phyloP scores from a whole-genome alignment of 257 asterid genomes.

The Solanum etuberosum region DNA sequence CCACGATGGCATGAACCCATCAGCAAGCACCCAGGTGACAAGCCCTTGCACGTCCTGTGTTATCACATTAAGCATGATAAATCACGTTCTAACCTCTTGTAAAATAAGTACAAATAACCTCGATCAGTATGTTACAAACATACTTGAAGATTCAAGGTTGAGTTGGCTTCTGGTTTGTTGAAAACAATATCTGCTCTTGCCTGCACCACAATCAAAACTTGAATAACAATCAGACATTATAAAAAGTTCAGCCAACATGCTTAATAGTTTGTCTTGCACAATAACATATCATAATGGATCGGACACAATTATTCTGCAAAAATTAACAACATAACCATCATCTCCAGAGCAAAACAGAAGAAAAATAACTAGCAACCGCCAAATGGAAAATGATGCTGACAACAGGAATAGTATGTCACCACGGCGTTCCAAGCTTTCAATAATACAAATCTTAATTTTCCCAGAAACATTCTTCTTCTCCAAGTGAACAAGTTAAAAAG shows the following conservation, averaged over 20 bases:
- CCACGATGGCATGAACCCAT: slow-evolving; percentile 97
- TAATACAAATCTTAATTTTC: background rate
- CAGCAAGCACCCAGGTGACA: slow-evolving; percentile 93
- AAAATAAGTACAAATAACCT: background rate
- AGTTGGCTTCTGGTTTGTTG: slow-evolving; percentile 59
- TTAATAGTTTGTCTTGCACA: background rate
- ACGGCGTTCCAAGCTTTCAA: background rate
- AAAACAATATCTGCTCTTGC: slow-evolving; percentile 65
- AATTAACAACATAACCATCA: background rate
- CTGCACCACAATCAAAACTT: slow-evolving; percentile 33
- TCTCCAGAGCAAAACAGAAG: background rate
- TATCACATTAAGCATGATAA: slow-evolving; percentile 5
- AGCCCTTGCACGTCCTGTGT: slow-evolving; percentile 88
- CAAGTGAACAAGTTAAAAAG: background rate
- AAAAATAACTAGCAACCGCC: background rate
- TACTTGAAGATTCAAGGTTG: slow-evolving; percentile 70
- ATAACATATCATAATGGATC: background rate
- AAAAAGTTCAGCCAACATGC: background rate
- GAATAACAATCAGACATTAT: background rate
- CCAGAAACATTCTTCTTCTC: background rate
- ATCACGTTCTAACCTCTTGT: background rate
- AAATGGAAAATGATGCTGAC: background rate
- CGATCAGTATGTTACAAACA: background rate
- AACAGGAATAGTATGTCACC: background rate
- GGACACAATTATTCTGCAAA: background rate